Evolutionary conservation across 75 land plant genomes (phyloP), one percentile per base, ranked within the genome.

Genomic region (Azolla pinnata): DNA sequence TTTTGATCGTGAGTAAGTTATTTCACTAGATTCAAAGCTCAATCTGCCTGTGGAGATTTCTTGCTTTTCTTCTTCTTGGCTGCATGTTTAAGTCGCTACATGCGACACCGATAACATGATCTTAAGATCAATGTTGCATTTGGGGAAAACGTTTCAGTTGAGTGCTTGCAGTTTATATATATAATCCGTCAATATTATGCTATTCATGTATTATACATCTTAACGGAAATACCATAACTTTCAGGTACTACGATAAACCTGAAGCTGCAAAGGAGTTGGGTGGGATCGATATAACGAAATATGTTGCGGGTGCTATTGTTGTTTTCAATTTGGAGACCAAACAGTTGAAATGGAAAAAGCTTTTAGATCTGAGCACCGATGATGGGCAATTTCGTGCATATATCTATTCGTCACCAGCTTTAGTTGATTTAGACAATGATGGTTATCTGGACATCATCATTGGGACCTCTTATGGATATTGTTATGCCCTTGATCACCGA

Each of bases 281-380:
- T 30, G 84, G 61, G 34, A 69, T 95, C 29, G 84, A 95, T 48
- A 83, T 89, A 59, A 76, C 75, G 29, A 95, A 95, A 60, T 95
- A 86, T 79, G 91, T 95, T 44, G 96, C 85, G 44, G 83, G 91
- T 33, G 69, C 79, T 8, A 83, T 95, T 66, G 85, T 89, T 54
- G 99, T 86, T 54, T 86, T 95, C 66, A 86, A 89, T 60, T 76
- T 95, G 56, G 90, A 89, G 27, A 95, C 99, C 10, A 95, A 86
- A 67, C 88, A 95, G 74, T 83, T 95, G 5, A 95, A 95, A 63
- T 95, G 99, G 99, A 83, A 60, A 17, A 61, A 53, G 26, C 69
- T 69, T 7, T 76, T 95, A 29, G 99, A 95, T 71, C 59, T 86
- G 27, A 95, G 99, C 62, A 82, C 84, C 19, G 88, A 89, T 66